phyloP scores from a whole-genome alignment of 768 basidiomycete species.

The Xerocomellus amylosporus region DNA sequence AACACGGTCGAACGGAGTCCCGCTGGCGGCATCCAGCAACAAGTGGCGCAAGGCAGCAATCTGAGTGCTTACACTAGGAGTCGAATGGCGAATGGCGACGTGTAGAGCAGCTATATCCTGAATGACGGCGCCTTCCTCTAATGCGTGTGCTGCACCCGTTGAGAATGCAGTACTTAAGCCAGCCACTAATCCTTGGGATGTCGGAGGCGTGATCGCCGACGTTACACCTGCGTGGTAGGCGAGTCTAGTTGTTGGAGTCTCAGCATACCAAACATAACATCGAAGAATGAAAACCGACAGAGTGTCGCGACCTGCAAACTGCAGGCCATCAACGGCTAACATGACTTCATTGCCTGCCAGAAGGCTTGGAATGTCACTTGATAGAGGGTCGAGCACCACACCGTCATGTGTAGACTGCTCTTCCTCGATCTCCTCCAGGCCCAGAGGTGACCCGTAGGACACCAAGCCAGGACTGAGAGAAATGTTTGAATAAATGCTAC shows the following conservation, averaged over 20 bases:
- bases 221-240: constrained; percentile 68
- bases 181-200: constrained; percentile 46
- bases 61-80: constrained; percentile 71
- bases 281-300: constrained; percentile 38
- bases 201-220: constrained; percentile 56
- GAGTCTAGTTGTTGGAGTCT: constrained; percentile 42
- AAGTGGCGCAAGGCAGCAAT: constrained; percentile 70
- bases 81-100: constrained; percentile 49
- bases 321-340: constrained; percentile 70
- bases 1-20: constrained; percentile 40
- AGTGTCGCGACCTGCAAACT: constrained; percentile 58
- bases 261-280: background rate
- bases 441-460: constrained; percentile 44
- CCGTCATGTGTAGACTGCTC: constrained; percentile 60
- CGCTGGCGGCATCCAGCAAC: constrained; percentile 39
- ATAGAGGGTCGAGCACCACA: constrained; percentile 44
- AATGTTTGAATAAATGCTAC: background rate
- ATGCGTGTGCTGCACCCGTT: constrained; percentile 51
- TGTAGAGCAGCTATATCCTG: constrained; percentile 63
- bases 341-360: constrained; percentile 40
- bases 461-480: constrained; percentile 45
- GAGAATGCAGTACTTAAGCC: constrained; percentile 62
- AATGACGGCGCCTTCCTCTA: constrained; percentile 56
- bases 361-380: constrained; percentile 34
- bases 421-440: constrained; percentile 52